phyloP scores from a whole-genome alignment of 108 stramenopile genomes.

The Asterionellopsis glacialis region DNA sequence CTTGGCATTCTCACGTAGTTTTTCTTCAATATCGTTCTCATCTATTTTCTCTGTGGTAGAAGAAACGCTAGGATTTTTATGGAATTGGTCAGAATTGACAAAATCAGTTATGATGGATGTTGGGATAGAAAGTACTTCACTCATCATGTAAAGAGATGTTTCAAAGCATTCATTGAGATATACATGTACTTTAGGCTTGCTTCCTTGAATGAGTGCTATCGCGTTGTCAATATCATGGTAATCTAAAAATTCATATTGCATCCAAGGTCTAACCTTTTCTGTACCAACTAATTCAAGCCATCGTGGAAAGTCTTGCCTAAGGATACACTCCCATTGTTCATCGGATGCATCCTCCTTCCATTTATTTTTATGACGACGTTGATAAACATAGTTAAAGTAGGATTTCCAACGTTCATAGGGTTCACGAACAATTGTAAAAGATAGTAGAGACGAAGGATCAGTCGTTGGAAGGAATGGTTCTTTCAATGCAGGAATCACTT shows the following conservation, averaged over 20 bases:
- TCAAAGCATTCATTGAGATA: slow-evolving; percentile 32
- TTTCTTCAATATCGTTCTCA: not conserved
- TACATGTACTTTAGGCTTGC: not conserved
- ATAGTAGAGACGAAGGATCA: slow-evolving; percentile 5
- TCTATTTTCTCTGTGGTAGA: not conserved
- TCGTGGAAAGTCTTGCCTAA: slow-evolving; percentile 13
- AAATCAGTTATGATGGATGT: not conserved
- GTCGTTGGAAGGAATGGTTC: too few relatives aligned
- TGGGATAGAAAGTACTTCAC: slow-evolving; percentile 10
- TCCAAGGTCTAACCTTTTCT: not conserved
- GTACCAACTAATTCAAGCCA: slow-evolving; percentile 13
- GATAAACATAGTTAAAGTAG: slow-evolving; percentile 22
- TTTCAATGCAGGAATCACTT: too few relatives aligned
- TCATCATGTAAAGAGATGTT: slow-evolving; percentile 14
- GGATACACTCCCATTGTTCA: slow-evolving; percentile 15
- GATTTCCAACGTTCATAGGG: slow-evolving; percentile 27
- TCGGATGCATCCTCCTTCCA: slow-evolving; percentile 1
- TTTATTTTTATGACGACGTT: not conserved
- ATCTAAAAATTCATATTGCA: not conserved
- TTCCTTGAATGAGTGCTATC: slow-evolving; percentile 6
- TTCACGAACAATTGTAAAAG: slow-evolving; percentile 23
- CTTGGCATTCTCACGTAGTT: slow-evolving; percentile 6
- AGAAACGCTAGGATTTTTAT: not conserved
- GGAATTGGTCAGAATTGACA: slow-evolving; percentile 1
- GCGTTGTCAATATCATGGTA: slow-evolving; percentile 1